phyloP scores from a whole-genome alignment of 495 filamentous ascomycete genomes.

The Aspergillus bertholletiae region DNA sequence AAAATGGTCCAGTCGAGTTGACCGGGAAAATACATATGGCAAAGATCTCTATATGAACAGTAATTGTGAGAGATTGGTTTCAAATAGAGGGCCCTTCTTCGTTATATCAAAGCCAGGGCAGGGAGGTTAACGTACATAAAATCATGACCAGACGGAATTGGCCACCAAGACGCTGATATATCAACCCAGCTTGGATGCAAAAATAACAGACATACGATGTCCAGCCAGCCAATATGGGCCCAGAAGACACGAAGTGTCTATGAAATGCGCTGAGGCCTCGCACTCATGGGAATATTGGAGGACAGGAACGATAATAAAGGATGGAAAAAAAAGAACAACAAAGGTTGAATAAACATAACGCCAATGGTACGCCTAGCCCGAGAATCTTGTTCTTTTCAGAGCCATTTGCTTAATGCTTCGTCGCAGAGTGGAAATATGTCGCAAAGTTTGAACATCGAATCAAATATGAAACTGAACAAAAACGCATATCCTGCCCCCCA shows the following conservation, averaged over 20 bases:
- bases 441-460: constrained; percentile 28
- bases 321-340: constrained; percentile 17
- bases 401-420: constrained; percentile 33
- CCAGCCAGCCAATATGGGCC: constrained; percentile 21
- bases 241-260: constrained; percentile 33
- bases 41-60: constrained; percentile 42
- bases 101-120: constrained; percentile 46
- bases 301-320: constrained; percentile 7
- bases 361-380: constrained; percentile 33
- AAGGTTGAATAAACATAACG: constrained; percentile 27
- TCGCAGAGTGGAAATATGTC: constrained; percentile 25
- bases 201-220: constrained; percentile 31
- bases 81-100: constrained; percentile 47
- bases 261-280: constrained; percentile 32
- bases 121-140: constrained; percentile 79
- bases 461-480: constrained; percentile 23
- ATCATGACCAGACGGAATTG: constrained; percentile 61
- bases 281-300: constrained; percentile 8
- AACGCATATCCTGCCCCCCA: constrained; percentile 25
- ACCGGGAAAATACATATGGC: constrained; percentile 33
- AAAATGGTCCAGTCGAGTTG: constrained; percentile 20
- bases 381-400: constrained; percentile 28
- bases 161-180: constrained; percentile 47
- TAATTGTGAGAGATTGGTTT: constrained; percentile 53
- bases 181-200: constrained; percentile 37